Evolutionary conservation across 495 filamentous ascomycete species (phyloP), one percentile per base, ranked within the genome.

Genomic region (Neurospora sp.): DNA sequence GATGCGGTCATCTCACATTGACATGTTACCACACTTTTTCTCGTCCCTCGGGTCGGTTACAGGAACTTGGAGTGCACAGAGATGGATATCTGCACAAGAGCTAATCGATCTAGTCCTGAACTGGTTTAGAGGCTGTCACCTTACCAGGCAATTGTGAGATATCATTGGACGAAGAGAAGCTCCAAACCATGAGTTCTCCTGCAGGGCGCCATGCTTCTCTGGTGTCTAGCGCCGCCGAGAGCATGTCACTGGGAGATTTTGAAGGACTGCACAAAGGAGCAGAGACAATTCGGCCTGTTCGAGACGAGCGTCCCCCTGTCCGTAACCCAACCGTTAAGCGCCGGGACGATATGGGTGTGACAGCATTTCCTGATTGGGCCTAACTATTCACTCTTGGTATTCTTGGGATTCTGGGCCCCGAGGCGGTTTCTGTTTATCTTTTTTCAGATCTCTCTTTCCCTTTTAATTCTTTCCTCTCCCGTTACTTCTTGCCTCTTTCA

Each of bases 281-380:
- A 16, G 54, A 31, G 54, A 62, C 54, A 31, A 62, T 31, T 62
- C 23, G 48, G 48, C 23, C 54, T 62, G 54, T 62, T 62, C 54
- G 54, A 62, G 54, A 62, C 54, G 54, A 62, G 54, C 23, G 12
- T 62, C 62, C 69, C 39, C 31, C 37, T 73, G 70, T 35, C 70
- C 18, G 39, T 72, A 69, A 72, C 69, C 66, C 48, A 39, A 11
- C 38, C 48, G 70, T 71, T 77, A 79, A 77, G 74, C 74, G 75
- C 77, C 75, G 54, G 72, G 70, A 42, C 70, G 39, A 73, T 71
- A 70, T 75, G 72, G 75, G 73, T 74, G 39, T 62, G 54, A 62
- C 54, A 62, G 54, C 54, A 31, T 62, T 62, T 62, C 23, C 54
- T 62, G 54, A 62, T 62, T 62, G 54, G 54, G 54, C 23, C 27